Percentiles rank a stretch among this genome's conserved stretches.
Conservation (phyloP, 345 rosid species). For the Pseudoturritis turrita region DNA sequence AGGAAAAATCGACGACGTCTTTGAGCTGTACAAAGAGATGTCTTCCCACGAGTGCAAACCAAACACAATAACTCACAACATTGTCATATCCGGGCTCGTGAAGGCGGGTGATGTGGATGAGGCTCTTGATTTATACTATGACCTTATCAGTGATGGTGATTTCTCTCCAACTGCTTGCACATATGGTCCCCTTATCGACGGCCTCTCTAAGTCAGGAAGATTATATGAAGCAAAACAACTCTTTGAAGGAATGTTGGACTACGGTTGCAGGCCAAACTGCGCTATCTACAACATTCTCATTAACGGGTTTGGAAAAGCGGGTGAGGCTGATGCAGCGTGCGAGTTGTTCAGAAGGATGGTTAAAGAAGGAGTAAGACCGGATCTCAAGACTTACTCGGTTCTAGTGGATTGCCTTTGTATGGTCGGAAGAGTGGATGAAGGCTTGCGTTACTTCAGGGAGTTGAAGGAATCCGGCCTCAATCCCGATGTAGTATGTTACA, state of each 20-base stretch:
- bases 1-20: constrained; percentile 48
- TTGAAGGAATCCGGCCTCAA: constrained; percentile 56
- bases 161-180: constrained; percentile 80
- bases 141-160: constrained; percentile 59
- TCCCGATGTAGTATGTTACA: constrained; percentile 67
- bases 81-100: constrained; percentile 66
- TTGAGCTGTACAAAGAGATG: constrained; percentile 63
- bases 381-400: constrained; percentile 80
- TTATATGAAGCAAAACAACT: constrained; percentile 57
- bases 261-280: constrained; percentile 75
- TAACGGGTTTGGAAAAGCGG: constrained; percentile 76
- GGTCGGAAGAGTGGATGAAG: constrained; percentile 76
- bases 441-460: constrained; percentile 56
- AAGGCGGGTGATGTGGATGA: constrained; percentile 52
- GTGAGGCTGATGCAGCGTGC: constrained; percentile 62
- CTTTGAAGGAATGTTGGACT: constrained; percentile 76
- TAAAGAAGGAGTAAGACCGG: constrained; percentile 79
- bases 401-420: constrained; percentile 69
- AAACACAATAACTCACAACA: constrained; percentile 69
- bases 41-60: constrained; percentile 49
- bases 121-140: constrained; percentile 67
- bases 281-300: constrained; percentile 85
- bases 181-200: constrained; percentile 82
- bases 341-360: constrained; percentile 66
- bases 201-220: constrained; percentile 67